phyloP scores from a whole-genome alignment of 805 yeast genomes.

The Cephaloascus albidus region DNA sequence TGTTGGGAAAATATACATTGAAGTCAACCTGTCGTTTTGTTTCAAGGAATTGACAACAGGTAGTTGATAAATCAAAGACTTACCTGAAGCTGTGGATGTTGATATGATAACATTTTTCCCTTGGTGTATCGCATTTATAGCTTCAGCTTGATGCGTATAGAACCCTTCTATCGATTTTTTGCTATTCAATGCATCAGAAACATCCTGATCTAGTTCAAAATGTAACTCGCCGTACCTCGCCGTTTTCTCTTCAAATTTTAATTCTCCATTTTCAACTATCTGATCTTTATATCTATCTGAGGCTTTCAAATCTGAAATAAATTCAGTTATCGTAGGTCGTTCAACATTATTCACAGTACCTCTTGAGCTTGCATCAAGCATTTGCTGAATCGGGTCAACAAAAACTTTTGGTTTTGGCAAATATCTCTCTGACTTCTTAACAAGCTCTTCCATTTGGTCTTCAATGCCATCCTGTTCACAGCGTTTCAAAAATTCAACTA shows the following conservation, averaged over 20 bases:
- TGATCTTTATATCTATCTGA: slow-evolving; percentile 53
- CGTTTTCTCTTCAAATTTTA: slow-evolving; percentile 28
- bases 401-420: slow-evolving; percentile 42
- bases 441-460: slow-evolving; percentile 34
- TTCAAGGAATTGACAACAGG: slow-evolving; percentile 56
- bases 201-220: slow-evolving; percentile 39
- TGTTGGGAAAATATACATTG: slow-evolving; percentile 90
- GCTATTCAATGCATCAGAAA: slow-evolving; percentile 40
- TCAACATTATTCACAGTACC: background rate
- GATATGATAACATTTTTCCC: slow-evolving; percentile 73
- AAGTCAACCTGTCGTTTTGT: slow-evolving; percentile 38
- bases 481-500: slow-evolving; percentile 24
- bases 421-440: slow-evolving; percentile 17
- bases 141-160: slow-evolving; percentile 78
- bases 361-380: slow-evolving; percentile 18
- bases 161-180: slow-evolving; percentile 40
- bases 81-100: slow-evolving; percentile 96
- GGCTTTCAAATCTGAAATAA: slow-evolving; percentile 39
- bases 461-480: slow-evolving; percentile 15
- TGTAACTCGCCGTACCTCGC: slow-evolving; percentile 36
- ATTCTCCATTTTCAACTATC: slow-evolving; percentile 41
- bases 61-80: slow-evolving; percentile 83
- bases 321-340: slow-evolving; percentile 33
- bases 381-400: slow-evolving; percentile 54
- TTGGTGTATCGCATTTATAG: slow-evolving; percentile 46